A percentile compares a stretch with the other conserved stretches of the same genome.
phyloP scores from a whole-genome alignment of 2,329 filamentous ascomycete species.

The Aspergillus awamori region DNA sequence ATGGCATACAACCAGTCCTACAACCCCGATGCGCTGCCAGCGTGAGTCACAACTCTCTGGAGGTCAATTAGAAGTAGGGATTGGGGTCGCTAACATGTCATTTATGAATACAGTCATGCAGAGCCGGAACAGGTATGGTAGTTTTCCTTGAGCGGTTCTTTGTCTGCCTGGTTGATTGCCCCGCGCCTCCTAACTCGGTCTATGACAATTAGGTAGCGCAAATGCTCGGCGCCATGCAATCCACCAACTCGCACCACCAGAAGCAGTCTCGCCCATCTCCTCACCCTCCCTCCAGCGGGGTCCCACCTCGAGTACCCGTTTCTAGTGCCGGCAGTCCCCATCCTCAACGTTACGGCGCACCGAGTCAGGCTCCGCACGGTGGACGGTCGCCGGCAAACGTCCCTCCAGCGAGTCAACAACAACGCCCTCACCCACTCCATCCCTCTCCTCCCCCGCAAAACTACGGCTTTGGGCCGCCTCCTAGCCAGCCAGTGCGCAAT shows the following conservation, averaged over 20 bases:
- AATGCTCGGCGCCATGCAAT: conserved; percentile 44
- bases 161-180: conserved; percentile 6
- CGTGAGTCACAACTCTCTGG: conserved; percentile 59
- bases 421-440: conserved; percentile 44
- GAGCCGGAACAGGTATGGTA: conserved; percentile 69
- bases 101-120: conserved; percentile 60
- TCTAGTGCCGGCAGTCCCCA: conserved; percentile 26
- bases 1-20: conserved; percentile 96
- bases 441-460: conserved; percentile 49
- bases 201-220: conserved; percentile 45
- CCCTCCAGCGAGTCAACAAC: conserved; percentile 27
- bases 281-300: conserved; percentile 25
- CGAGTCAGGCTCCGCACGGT: conserved; percentile 18
- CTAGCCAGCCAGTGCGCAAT: conserved; percentile 55
- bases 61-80: neutral
- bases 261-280: conserved; percentile 33
- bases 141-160: neutral
- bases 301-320: conserved; percentile 32
- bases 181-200: conserved; percentile 11
- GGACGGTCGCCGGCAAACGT: conserved; percentile 24
- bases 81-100: conserved; percentile 22
- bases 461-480: conserved; percentile 55
- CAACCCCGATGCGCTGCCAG: conserved; percentile 92
- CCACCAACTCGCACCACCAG: conserved; percentile 32
- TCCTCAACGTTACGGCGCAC: conserved; percentile 20